A percentile compares a stretch with the other conserved stretches of the same genome.
These are phyloP conservation scores for Colletotrichum sublineola DNA, from an alignment of 2,329 filamentous ascomycete genomes.

Conservation along the genomic window DNA sequence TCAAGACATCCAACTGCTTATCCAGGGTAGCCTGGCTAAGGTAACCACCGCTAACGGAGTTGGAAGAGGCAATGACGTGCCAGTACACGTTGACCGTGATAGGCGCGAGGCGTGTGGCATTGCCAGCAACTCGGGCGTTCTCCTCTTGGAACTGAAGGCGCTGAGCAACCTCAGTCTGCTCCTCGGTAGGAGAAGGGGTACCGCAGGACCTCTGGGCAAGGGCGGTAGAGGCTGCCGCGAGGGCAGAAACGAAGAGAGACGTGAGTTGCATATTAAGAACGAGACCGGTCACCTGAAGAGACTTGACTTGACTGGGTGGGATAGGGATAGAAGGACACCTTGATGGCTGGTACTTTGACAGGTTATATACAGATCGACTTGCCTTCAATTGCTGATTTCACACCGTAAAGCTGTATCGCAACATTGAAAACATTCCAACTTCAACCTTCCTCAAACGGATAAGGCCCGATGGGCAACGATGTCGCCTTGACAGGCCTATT, in stretches of 20 bases:
- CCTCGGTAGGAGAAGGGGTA: constrained; percentile 32
- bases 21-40: constrained; percentile 50
- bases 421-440: background rate
- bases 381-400: background rate
- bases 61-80: constrained; percentile 53
- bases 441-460: constrained; percentile 39
- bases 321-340: constrained; percentile 14
- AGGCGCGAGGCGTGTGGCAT: constrained; percentile 44
- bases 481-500: background rate
- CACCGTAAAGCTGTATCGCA: background rate
- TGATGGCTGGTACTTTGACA: constrained; percentile 29
- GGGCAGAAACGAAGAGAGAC: constrained; percentile 35
- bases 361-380: constrained; percentile 26
- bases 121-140: constrained; percentile 37
- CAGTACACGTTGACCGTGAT: constrained; percentile 57
- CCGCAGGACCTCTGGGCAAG: constrained; percentile 39
- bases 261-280: constrained; percentile 37
- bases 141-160: constrained; percentile 33
- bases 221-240: constrained; percentile 35
- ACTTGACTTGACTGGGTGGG: constrained; percentile 24
- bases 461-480: constrained; percentile 4
- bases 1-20: constrained; percentile 59
- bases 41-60: constrained; percentile 50
- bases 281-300: constrained; percentile 26
- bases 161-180: constrained; percentile 34